Evolutionary conservation across 495 filamentous ascomycete genomes (phyloP), one percentile per base, ranked within the genome.

Genomic region (Aspergillus cavernicola): DNA sequence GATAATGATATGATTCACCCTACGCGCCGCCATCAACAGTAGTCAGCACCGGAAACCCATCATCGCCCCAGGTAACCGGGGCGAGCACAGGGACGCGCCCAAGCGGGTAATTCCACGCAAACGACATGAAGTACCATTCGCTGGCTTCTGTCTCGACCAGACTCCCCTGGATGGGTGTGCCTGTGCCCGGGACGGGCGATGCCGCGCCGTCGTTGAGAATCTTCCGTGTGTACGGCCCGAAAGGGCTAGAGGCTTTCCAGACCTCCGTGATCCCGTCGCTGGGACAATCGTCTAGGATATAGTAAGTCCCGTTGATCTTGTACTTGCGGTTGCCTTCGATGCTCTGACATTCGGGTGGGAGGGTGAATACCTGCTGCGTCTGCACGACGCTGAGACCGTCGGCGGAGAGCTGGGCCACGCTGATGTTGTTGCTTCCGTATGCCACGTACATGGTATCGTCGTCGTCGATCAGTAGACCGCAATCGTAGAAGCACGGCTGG

Each of bases 61-160:
- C 78, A 4, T 57, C 39, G 6, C 59, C 67, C 72, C 74, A 84
- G 16, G 57, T 66, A 15, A 84, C 38, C 0, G 81, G 79, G 8
- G 81, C 80, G 5, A 83, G 57, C 6, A 83, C 78, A 0, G 81
- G 82, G 11, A 83, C 71, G 13, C 81, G 70, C 0, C 81, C 82
- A 6, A 63, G 67, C 0, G 81, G 80, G 41, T 80, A 84, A 1
- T 68, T 65, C 59, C 78, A 77, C 39, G 76, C 66, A 57, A 84
- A 85, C 0, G 75, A 72, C 56, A 81, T 75, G 47, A 80, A 85
- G 57, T 78, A 84, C 80, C 81, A 85, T 19, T 75, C 66, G 1
- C 76, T 75, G 20, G 68, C 61, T 9, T 70, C 66, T 0, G 79
- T 78, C 31, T 80, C 62, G 2, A 85, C 73, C 13, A 85, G 63